phyloP scores from a whole-genome alignment of 208 protist genomes.

The Naegleria lovaniensis region DNA sequence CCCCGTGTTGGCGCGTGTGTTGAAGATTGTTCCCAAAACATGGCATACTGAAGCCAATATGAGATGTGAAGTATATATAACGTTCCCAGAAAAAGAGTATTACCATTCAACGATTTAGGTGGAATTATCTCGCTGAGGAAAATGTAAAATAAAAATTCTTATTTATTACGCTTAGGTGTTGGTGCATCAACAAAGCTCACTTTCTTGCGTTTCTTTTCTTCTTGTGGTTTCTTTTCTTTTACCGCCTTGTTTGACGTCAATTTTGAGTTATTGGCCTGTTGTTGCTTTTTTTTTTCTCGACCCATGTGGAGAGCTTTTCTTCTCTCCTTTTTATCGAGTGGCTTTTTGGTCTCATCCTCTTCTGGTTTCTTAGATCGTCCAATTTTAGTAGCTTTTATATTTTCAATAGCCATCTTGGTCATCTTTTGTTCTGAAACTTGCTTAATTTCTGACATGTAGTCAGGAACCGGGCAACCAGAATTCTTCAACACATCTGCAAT shows the following conservation, averaged over 20 bases:
- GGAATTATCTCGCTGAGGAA: too few species aligned
- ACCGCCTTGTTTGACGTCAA: too few species aligned
- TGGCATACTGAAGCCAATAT: background rate
- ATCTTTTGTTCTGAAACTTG: background rate
- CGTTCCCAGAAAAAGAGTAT: too few species aligned
- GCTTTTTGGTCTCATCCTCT: background rate
- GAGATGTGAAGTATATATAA: background rate
- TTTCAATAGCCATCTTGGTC: background rate
- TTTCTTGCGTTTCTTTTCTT: too few species aligned
- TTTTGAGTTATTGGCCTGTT: background rate
- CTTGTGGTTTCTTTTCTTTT: too few species aligned
- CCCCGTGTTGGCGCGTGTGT: background rate
- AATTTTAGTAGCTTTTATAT: background rate
- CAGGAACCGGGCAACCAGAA: constrained; percentile 79
- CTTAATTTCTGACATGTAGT: constrained; percentile 87
- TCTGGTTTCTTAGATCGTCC: background rate
- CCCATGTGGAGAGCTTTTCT: background rate
- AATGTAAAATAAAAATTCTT: too few species aligned
- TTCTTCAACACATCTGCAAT: constrained; percentile 80
- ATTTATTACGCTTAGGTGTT: too few species aligned
- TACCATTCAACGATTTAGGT: too few species aligned
- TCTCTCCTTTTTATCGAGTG: background rate
- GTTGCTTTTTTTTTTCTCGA: background rate
- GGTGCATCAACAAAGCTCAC: too few species aligned
- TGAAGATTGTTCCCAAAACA: background rate